Conservation (phyloP, 768 basidiomycete genomes). For the Naganishia randhawae region DNA sequence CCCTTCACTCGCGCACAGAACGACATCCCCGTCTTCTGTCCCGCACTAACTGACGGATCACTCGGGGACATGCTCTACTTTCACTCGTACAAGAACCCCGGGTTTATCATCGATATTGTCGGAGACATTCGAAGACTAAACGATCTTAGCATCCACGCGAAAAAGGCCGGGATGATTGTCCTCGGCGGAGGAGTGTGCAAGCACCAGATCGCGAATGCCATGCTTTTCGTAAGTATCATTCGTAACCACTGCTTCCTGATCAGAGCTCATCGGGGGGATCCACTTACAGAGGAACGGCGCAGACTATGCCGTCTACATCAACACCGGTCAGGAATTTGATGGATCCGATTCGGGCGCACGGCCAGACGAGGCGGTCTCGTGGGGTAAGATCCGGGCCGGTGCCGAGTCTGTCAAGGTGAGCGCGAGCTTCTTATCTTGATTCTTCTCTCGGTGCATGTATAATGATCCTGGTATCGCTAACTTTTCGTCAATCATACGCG, state of each 20-base stretch:
- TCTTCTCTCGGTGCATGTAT: neutral
- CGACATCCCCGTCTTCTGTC: slow-evolving; percentile 96
- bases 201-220: slow-evolving; percentile 99
- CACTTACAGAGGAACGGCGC: slow-evolving; percentile 82
- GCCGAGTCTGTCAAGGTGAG: slow-evolving; percentile 53
- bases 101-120: slow-evolving; percentile 86
- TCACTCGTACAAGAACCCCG: slow-evolving; percentile 84
- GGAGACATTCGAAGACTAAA: slow-evolving; percentile 87
- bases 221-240: slow-evolving; percentile 82
- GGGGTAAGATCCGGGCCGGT: slow-evolving; percentile 93
- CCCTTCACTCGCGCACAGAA: slow-evolving; percentile 60
- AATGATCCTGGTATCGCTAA: neutral
- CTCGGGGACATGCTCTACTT: slow-evolving; percentile 99
- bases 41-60: slow-evolving; percentile 94
- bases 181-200: slow-evolving; percentile 98
- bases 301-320: slow-evolving; percentile 95
- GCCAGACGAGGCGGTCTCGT: slow-evolving; percentile 95
- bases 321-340: slow-evolving; percentile 98
- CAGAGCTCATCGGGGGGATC: no score
- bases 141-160: slow-evolving; percentile 77
- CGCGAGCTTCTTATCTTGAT: slow-evolving; percentile 31
- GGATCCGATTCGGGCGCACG: slow-evolving; percentile 95
- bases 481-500: slow-evolving; percentile 18
- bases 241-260: neutral
- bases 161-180: slow-evolving; percentile 96